Evolutionary conservation across 371 early-diverging fungal genomes (phyloP).

Genomic region (Mortierella sp.): DNA sequence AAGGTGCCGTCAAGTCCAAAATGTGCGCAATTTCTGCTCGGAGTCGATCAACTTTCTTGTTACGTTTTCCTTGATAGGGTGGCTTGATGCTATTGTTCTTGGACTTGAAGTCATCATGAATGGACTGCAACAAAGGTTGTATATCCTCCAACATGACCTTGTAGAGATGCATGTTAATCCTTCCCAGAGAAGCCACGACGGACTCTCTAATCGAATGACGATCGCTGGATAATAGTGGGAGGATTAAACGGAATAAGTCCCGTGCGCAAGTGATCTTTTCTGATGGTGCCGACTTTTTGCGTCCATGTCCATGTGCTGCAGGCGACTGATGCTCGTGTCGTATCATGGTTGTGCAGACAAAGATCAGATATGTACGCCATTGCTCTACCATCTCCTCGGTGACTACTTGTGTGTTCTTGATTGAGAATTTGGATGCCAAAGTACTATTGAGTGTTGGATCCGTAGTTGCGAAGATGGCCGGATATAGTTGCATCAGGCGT

Average conservation of each 20-base stretch:
- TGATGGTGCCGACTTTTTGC: conserved; percentile 61
- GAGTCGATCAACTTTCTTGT: conserved; percentile 75
- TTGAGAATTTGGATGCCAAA: conserved; percentile 50
- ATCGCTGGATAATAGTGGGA: conserved; percentile 79
- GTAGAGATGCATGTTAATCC: conserved; percentile 76
- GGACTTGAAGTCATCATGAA: conserved; percentile 74
- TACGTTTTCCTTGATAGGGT: conserved; percentile 70
- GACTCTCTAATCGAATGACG: conserved; percentile 77
- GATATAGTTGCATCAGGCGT: conserved; percentile 71
- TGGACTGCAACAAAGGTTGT: conserved; percentile 66
- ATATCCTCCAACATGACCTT: conserved; percentile 75
- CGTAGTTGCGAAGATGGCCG: conserved; percentile 63
- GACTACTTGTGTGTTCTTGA: conserved; percentile 55
- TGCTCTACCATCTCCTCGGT: conserved; percentile 77
- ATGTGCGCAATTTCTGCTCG: conserved; percentile 82
- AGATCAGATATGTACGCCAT: conserved; percentile 80
- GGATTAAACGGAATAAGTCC: conserved; percentile 68
- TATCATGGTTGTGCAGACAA: conserved; percentile 73
- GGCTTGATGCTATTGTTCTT: conserved; percentile 63
- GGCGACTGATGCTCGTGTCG: conserved; percentile 52
- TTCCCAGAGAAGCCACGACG: conserved; percentile 76
- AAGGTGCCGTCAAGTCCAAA: conserved; percentile 75
- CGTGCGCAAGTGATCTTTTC: conserved; percentile 67
- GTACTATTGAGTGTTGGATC: conserved; percentile 57
- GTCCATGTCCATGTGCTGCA: conserved; percentile 55